Base-by-base conservation (phyloP, 1,139 yeast genomes). In the Ashbya aceris region DNA sequence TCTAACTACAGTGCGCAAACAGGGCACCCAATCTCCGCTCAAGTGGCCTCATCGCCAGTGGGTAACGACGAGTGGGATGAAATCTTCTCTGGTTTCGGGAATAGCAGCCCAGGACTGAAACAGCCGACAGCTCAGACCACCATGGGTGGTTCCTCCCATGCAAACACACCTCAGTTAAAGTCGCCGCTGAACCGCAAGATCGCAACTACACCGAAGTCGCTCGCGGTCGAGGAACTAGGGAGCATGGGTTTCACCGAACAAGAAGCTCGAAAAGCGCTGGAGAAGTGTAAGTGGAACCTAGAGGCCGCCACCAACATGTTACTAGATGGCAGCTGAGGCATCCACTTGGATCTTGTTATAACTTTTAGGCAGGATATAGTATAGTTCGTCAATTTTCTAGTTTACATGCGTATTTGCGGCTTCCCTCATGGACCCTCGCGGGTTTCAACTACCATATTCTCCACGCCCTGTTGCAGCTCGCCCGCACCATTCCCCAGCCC, bases 21-120 rank as follows among this genome's bases (percentile, higher is more conserved):
- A 5, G 13, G 31, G 6, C 31, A 29, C 13, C 31, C 11, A 29
- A 29, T 6, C 11, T 29, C 31, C 6, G 13, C 31, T 29, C 31
- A 29, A 6, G 31, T n/a, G 5, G 13, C 13, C 12, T 11, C 35
- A 6, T 29, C 48, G 17, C 56, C 56, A 17, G 53, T 56, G 10
- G 60, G 58, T 28, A 73, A 74, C 45, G 95, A 85, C 55, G 96
- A 87, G 61, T 87, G 96, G 96, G 96, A 87, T 55, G 93, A 86
- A 62, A 71, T 87, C 28, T 87, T 87, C 68, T 93, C 95, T 2
- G 95, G 94, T 0, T 83, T 86, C 59, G 91, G 91, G 27, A 83
- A 80, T 30, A 40, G 23, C 54, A 40, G 37, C 2, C 39, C 29
- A 2, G 34, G 14, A 9, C 5, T 34, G 7, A 17, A 9, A 8